These are phyloP conservation scores for Phyllosticta ampelicida DNA, from an alignment of 2,329 filamentous ascomycete species.

Conservation along the genomic window DNA sequence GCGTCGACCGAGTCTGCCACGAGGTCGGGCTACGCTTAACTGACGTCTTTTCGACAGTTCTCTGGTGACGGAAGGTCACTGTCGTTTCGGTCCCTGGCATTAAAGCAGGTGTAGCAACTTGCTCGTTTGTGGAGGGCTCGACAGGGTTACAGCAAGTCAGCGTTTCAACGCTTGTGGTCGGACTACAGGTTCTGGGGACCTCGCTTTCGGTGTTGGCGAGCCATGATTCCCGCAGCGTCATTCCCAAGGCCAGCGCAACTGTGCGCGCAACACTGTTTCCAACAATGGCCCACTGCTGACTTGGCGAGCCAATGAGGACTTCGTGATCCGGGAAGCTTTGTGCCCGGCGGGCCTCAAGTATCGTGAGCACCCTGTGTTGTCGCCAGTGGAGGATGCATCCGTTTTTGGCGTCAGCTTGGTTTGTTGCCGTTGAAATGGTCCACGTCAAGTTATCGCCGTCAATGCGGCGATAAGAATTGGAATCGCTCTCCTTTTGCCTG, in stretches of 20 bases:
- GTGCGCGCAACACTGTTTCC: constrained; percentile 68
- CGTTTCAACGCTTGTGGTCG: constrained; percentile 22
- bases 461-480: constrained; percentile 40
- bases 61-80: not conserved
- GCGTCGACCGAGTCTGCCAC: not conserved
- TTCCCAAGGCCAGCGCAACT: constrained; percentile 55
- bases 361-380: constrained; percentile 48
- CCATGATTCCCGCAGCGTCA: constrained; percentile 52
- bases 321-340: constrained; percentile 64
- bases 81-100: not conserved
- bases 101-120: constrained; percentile 29
- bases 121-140: constrained; percentile 17
- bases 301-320: constrained; percentile 49
- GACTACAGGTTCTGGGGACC: constrained; percentile 44
- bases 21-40: not conserved
- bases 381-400: constrained; percentile 54
- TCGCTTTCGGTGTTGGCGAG: constrained; percentile 27
- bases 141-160: no score
- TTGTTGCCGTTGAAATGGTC: constrained; percentile 50
- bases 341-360: constrained; percentile 57
- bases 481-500: not conserved
- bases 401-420: constrained; percentile 43
- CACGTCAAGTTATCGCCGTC: constrained; percentile 43
- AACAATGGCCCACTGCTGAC: constrained; percentile 53
- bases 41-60: not conserved